These are phyloP conservation scores for Russula emetica DNA, from an alignment of 768 basidiomycete genomes.

Conservation along the genomic window DNA sequence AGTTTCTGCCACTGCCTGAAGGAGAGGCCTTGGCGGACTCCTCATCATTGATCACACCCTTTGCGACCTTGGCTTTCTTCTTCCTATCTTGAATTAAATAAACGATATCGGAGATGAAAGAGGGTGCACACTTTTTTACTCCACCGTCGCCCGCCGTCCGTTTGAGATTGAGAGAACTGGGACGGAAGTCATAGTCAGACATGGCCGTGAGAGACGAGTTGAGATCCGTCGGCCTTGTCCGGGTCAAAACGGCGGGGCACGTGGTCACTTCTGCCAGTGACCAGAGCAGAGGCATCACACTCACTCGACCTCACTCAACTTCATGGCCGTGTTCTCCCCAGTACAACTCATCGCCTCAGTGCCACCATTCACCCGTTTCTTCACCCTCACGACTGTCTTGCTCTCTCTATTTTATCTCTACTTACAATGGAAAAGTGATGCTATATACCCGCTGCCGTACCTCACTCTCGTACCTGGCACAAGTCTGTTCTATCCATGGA, in stretches of 20 bases:
- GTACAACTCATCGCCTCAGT: slow-evolving; percentile 63
- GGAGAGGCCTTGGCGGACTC: slow-evolving; percentile 42
- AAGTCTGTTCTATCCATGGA: slow-evolving; percentile 87
- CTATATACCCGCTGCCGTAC: slow-evolving; percentile 49
- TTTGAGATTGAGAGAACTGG: slow-evolving; percentile 87
- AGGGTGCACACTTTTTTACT: slow-evolving; percentile 70
- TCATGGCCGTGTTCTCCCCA: slow-evolving; percentile 76
- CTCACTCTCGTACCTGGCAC: slow-evolving; percentile 78
- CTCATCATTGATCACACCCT: slow-evolving; percentile 39
- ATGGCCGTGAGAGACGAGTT: slow-evolving; percentile 38
- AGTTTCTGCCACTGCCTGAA: slow-evolving; percentile 55
- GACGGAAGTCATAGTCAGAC: slow-evolving; percentile 82
- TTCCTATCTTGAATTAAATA: slow-evolving; percentile 47
- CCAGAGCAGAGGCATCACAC: too few relatives aligned
- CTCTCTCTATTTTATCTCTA: slow-evolving; percentile 59
- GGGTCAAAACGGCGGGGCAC: not conserved
- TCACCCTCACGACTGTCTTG: slow-evolving; percentile 57
- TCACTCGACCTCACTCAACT: not conserved
- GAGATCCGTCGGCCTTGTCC: not conserved
- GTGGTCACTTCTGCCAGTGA: not conserved
- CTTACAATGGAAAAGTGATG: slow-evolving; percentile 52
- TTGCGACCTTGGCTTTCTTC: slow-evolving; percentile 64
- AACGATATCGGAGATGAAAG: slow-evolving; percentile 1
- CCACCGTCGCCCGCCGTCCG: slow-evolving; percentile 73
- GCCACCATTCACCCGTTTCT: slow-evolving; percentile 74